A percentile compares a stretch with the other conserved stretches of the same genome.
These are phyloP conservation scores for Aspergillus tubingensis DNA, from an alignment of 2,329 filamentous ascomycete species.

Conservation along the genomic window DNA sequence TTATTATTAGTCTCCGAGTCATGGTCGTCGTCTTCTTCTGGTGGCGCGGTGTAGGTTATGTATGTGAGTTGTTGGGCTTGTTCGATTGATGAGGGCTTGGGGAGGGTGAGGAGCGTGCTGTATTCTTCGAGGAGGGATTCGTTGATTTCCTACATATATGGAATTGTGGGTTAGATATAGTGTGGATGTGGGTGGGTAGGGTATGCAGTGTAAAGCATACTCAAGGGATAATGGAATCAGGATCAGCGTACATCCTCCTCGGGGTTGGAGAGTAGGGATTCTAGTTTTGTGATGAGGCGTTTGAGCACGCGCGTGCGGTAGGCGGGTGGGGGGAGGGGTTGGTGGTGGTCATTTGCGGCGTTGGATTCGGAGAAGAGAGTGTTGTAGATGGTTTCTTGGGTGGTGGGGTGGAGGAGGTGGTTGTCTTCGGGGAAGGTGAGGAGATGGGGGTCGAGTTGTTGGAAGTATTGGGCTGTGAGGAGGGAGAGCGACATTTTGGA, in stretches of 20 bases:
- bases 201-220: constrained; percentile 1
- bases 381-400: constrained; percentile 68
- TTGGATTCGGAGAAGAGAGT: constrained; percentile 65
- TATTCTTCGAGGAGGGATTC: constrained; percentile 75
- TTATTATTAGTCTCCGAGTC: not conserved
- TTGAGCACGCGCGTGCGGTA: constrained; percentile 77
- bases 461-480: constrained; percentile 71
- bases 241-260: constrained; percentile 72
- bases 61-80: constrained; percentile 71
- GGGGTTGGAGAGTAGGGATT: constrained; percentile 74
- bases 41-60: constrained; percentile 66
- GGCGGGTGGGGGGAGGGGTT: constrained; percentile 62
- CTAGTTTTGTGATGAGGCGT: constrained; percentile 67
- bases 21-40: not conserved
- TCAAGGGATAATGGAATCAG: constrained; percentile 3
- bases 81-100: constrained; percentile 63
- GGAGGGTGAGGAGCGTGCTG: constrained; percentile 63
- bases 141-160: constrained; percentile 68
- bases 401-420: constrained; percentile 59
- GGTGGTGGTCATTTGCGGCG: constrained; percentile 38
- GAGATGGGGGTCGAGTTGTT: constrained; percentile 64
- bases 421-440: constrained; percentile 63
- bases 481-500: constrained; percentile 29
- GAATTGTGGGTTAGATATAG: too few species aligned
- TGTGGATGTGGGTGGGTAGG: not conserved